These are phyloP conservation scores for Chytridium lagenaria DNA, from an alignment of 371 early-diverging fungal genomes.

Conservation along the genomic window DNA sequence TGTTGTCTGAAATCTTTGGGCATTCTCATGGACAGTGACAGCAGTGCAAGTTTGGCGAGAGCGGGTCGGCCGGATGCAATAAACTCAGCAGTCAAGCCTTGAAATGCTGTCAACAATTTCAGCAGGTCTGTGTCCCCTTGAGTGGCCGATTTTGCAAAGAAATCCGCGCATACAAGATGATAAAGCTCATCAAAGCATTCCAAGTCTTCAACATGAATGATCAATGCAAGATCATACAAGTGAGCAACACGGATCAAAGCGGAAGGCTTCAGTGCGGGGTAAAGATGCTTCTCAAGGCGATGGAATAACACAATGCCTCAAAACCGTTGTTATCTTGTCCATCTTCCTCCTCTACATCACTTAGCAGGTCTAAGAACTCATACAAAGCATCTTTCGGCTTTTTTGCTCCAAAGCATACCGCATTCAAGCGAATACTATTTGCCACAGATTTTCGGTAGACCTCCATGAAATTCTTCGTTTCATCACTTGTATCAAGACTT, in stretches of 20 bases:
- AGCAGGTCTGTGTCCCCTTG: neutral
- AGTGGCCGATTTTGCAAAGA: neutral
- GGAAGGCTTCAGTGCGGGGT: neutral
- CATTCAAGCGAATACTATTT: too few relatives aligned
- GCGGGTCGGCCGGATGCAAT: neutral
- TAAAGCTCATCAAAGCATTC: neutral
- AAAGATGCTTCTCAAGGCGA: neutral
- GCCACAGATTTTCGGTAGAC: too few relatives aligned
- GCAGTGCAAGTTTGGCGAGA: neutral
- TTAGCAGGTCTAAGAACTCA: too few relatives aligned
- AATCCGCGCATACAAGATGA: neutral
- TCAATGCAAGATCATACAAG: neutral
- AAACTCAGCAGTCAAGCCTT: conserved; percentile 1
- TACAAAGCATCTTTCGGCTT: too few relatives aligned
- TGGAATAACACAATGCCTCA: too few relatives aligned
- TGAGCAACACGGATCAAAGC: neutral
- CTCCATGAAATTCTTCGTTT: too few relatives aligned
- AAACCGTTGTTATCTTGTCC: too few relatives aligned
- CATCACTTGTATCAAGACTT: too few relatives aligned
- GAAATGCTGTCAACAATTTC: neutral
- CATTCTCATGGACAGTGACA: neutral
- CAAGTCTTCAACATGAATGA: neutral
- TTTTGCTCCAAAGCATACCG: too few relatives aligned
- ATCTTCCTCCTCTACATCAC: too few relatives aligned
- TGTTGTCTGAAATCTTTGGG: neutral